Conservation (phyloP, 2,329 filamentous ascomycete genomes). For the Xylariales sp. region DNA sequence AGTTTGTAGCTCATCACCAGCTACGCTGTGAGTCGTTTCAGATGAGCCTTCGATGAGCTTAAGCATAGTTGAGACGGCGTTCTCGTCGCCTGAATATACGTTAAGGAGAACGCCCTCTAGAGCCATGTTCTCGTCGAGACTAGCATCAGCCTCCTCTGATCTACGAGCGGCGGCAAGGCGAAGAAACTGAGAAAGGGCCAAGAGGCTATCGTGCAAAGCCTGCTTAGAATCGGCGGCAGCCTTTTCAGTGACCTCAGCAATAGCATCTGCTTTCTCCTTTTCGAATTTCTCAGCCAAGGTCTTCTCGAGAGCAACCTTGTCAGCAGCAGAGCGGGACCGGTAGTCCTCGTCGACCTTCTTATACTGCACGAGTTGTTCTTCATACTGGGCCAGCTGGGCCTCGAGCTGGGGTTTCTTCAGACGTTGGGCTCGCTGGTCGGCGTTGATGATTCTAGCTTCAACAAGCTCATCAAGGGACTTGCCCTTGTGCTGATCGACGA, state of each 20-base stretch:
- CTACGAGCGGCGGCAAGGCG: slow-evolving; percentile 81
- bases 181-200: slow-evolving; percentile 82
- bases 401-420: slow-evolving; percentile 81
- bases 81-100: slow-evolving; percentile 82
- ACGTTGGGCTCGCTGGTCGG: slow-evolving; percentile 81
- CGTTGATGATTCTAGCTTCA: slow-evolving; percentile 77
- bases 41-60: slow-evolving; percentile 80
- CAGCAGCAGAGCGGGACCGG: slow-evolving; percentile 67
- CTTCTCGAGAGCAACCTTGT: slow-evolving; percentile 72
- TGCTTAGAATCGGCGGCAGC: slow-evolving; percentile 65
- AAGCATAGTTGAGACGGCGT: slow-evolving; percentile 78
- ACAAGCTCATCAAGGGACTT: slow-evolving; percentile 81
- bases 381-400: slow-evolving; percentile 73
- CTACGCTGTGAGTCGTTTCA: slow-evolving; percentile 73
- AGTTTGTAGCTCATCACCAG: slow-evolving; percentile 72
- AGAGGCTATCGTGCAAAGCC: slow-evolving; percentile 71
- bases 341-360: slow-evolving; percentile 81
- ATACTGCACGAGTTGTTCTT: slow-evolving; percentile 79
- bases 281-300: slow-evolving; percentile 62
- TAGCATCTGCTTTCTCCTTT: slow-evolving; percentile 65
- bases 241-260: slow-evolving; percentile 66
- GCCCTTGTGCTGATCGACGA: slow-evolving; percentile 75
- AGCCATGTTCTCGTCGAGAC: slow-evolving; percentile 78
- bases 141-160: slow-evolving; percentile 73
- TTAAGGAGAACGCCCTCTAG: slow-evolving; percentile 83